phyloP scores from a whole-genome alignment of 306 rosid species.

The peach (Prunus persica) region DNA sequence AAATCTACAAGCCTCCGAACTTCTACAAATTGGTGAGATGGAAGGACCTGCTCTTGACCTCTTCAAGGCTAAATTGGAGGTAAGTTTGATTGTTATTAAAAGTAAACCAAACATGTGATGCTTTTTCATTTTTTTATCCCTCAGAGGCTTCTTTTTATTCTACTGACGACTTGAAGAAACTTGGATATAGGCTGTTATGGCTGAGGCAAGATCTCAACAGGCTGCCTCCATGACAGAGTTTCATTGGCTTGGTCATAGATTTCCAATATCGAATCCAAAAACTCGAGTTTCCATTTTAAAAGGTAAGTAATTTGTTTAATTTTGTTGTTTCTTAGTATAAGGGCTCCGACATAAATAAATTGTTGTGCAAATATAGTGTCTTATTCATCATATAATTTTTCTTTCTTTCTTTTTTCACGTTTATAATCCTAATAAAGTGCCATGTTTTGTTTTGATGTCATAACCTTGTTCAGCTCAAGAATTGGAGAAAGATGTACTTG shows the following conservation, averaged over 20 bases:
- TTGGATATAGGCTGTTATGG: conserved; percentile 85
- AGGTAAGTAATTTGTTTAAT: conserved; percentile 46
- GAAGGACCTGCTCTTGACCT: conserved; percentile 99
- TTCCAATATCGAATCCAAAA: conserved; percentile 93
- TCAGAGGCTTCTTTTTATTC: background rate
- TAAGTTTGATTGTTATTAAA: conserved; percentile 33
- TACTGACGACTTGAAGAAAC: conserved; percentile 9
- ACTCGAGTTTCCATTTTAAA: conserved; percentile 90
- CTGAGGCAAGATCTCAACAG: conserved; percentile 99
- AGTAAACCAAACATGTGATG: background rate
- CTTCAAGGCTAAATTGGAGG: conserved; percentile 93
- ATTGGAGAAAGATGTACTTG: conserved; percentile 82
- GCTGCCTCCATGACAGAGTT: conserved; percentile 99
- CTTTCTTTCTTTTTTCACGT: background rate
- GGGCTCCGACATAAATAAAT: background rate
- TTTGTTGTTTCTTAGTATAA: background rate
- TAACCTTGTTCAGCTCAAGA: conserved; percentile 81
- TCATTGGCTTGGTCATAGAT: conserved; percentile 91
- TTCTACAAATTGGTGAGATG: conserved; percentile 87
- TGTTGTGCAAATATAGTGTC: conserved; percentile 1
- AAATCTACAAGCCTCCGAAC: conserved; percentile 91
- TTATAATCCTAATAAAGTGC: conserved; percentile 10
- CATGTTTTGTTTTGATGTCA: conserved; percentile 27
- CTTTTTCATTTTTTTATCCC: background rate
- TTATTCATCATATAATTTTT: conserved; percentile 10